Evolutionary conservation across 2,329 filamentous ascomycete genomes (phyloP), one percentile per base, ranked within the genome.

Genomic region (Fusarium chlamydosporum): DNA sequence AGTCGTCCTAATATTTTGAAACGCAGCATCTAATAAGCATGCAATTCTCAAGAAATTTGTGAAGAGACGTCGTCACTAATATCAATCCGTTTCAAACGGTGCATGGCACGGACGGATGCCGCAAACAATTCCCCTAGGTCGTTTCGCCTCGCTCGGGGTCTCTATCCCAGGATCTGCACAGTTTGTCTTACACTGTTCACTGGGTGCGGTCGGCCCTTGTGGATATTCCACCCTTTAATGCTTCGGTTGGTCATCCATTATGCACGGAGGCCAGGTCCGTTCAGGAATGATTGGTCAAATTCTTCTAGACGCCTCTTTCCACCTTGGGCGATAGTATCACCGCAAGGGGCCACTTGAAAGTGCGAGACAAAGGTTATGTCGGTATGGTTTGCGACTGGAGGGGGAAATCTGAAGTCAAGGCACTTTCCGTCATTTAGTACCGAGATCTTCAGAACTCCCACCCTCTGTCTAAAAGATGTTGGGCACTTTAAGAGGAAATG

Each of bases 181-280:
- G 67, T 64, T 7, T 7, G 3, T 7, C 12, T n/a, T 26, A 48
- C 67, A 70, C 67, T 64, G 67, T 69, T 37, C 26, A 35, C 20
- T 18, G 26, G n/a, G 29, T 13, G 1, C 4, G 18, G 13, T 45
- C 13, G 20, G 40, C 31, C n/a, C 31, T 47, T 46, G 42, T 20
- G 18, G 12, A 13, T 6, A n/a, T 27, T 12, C 6, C 11, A 33
- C 4, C 27, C 6, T 26, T 11, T 0, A 11, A 50, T 15, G 16
- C 8, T 9, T 20, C n/a, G 23, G 60, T 62, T 56, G 40, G 59
- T 2, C 4, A 4, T 7, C 4, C 11, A 13, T 2, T 15, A 6
- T 5, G 9, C 15, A 7, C 57, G 57, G 67, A 70, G 42, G 10
- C 1, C 8, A 29, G 1, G 18, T 51, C 57, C 57, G 52, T 11